A percentile compares a stretch with the other conserved stretches of the same genome.
These are phyloP conservation scores for Vaccinium myrtillus DNA, from an alignment of 148 eudicot genomes.

Conservation along the genomic window DNA sequence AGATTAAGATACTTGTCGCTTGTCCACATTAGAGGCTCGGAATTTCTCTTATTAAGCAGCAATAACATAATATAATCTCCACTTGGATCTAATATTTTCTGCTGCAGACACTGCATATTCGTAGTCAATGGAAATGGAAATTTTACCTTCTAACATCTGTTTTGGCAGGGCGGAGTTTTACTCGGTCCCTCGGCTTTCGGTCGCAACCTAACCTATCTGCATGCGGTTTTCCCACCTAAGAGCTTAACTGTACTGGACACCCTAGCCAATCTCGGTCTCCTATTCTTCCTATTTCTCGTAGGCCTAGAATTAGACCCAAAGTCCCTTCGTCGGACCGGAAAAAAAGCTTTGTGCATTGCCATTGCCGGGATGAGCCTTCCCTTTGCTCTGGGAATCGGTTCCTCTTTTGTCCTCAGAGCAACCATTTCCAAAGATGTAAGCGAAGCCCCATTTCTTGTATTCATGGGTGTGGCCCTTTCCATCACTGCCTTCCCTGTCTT, in stretches of 20 bases:
- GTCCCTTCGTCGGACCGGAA: conserved; percentile 37
- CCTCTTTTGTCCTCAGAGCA: conserved; percentile 28
- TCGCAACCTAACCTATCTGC: conserved; percentile 27
- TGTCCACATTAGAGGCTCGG: neutral
- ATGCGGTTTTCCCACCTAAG: conserved; percentile 27
- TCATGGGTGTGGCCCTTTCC: conserved; percentile 54
- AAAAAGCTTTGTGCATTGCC: conserved; percentile 38
- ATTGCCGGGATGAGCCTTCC: conserved; percentile 44
- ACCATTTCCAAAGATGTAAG: conserved; percentile 28
- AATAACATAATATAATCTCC: neutral
- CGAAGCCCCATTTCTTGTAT: conserved; percentile 32
- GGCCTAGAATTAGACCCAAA: conserved; percentile 40
- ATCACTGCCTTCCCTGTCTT: conserved; percentile 53
- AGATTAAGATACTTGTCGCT: neutral
- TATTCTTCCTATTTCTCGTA: conserved; percentile 44
- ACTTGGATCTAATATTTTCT: too few relatives aligned
- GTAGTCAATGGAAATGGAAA: neutral
- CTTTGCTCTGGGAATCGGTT: conserved; percentile 36
- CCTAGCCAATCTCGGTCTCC: conserved; percentile 39
- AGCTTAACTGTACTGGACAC: conserved; percentile 41
- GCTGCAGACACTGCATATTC: too few relatives aligned
- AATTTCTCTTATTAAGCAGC: neutral
- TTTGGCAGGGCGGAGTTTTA: conserved; percentile 42
- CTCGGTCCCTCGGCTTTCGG: conserved; percentile 48
- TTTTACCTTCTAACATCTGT: neutral